These are phyloP conservation scores for Candida ascalaphidarum DNA, from an alignment of 805 yeast species.

Conservation along the genomic window DNA sequence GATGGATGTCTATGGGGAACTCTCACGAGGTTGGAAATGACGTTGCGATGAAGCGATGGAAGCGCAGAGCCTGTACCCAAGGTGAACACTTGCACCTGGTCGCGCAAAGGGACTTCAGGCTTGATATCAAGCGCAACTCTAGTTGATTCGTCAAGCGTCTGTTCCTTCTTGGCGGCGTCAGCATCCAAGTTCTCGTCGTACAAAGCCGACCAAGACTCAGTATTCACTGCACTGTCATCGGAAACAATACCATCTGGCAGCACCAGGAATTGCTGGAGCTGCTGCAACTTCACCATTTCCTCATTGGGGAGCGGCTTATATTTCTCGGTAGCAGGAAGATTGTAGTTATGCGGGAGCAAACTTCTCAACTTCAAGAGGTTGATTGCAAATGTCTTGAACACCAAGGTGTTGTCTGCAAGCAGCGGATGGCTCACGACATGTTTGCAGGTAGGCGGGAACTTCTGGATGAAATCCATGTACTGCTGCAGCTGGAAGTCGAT, in stretches of 20 bases:
- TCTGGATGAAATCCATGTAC: conserved; percentile 42
- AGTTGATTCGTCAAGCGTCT: conserved; percentile 9
- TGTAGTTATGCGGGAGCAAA: conserved; percentile 36
- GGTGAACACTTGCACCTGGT: conserved; percentile 60
- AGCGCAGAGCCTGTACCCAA: conserved; percentile 91
- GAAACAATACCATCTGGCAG: conserved; percentile 11
- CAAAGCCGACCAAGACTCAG: conserved; percentile 18
- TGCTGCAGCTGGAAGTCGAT: conserved; percentile 36
- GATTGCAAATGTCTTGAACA: conserved; percentile 47
- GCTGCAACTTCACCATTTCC: conserved; percentile 16
- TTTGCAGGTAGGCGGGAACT: conserved; percentile 41
- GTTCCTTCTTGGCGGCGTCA: conserved; percentile 5
- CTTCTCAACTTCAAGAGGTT: conserved; percentile 50
- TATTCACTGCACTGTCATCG: conserved; percentile 11
- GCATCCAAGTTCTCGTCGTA: conserved; percentile 20
- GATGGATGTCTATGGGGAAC: conserved; percentile 37
- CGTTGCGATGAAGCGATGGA: conserved; percentile 82
- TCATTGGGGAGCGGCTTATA: conserved; percentile 7
- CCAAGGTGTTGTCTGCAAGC: conserved; percentile 52
- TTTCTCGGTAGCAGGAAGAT: conserved; percentile 25
- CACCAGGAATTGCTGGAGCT: conserved; percentile 20
- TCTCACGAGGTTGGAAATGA: conserved; percentile 69
- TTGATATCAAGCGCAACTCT: conserved; percentile 12
- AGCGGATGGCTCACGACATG: conserved; percentile 72
- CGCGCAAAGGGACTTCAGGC: conserved; percentile 20